Base-by-base conservation (phyloP, 2,329 filamentous ascomycete genomes). In the Fusarium globosum region DNA sequence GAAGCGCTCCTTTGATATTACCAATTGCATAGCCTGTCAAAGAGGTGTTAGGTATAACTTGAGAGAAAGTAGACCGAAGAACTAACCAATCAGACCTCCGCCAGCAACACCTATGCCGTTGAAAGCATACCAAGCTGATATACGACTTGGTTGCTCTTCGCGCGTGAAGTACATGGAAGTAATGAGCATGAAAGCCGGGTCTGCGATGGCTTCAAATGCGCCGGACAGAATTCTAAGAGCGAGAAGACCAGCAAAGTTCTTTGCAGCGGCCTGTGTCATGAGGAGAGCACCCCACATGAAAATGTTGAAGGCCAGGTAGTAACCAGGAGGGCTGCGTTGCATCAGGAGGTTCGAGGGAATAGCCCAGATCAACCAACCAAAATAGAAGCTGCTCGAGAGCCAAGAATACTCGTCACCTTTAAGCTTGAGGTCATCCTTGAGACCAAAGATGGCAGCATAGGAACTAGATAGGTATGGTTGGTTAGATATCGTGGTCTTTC, bases 81-180 rank as follows among this genome's bases (percentile, higher is more conserved):
- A 64, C 76, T 60, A 45, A 79, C 82, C 82, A 23, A 83, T 81
- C 12, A 84, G 75, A 0, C 88, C 88, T 52, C 89, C 89, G 0
- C 90, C 84, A 2, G 89, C 88, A 39, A 90, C 89, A 3, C 88
- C 89, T 13, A 90, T 78, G 0, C 89, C 89, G 53, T 90, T 90
- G 36, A 87, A 88, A 0, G 86, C 85, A 76, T 88, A 91, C 88
- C 88, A 91, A 0, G 88, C 81, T 3, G 88, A 88, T 56, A 91
- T 89, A 2, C 90, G 83, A 6, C 88, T 83, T 0, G 90, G 89
- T 74, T 92, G 90, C 74, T 93, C 88, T 7, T 85, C 83, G 15
- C 89, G 84, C 4, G 89, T 91, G 73, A 91, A 86, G 86, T 89
- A 93, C 89, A 91, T 91, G 9, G 86, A 86, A 0, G 90, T 92